These are phyloP conservation scores for Sarcodon aspratus DNA, from an alignment of 768 basidiomycete genomes.

Conservation along the genomic window DNA sequence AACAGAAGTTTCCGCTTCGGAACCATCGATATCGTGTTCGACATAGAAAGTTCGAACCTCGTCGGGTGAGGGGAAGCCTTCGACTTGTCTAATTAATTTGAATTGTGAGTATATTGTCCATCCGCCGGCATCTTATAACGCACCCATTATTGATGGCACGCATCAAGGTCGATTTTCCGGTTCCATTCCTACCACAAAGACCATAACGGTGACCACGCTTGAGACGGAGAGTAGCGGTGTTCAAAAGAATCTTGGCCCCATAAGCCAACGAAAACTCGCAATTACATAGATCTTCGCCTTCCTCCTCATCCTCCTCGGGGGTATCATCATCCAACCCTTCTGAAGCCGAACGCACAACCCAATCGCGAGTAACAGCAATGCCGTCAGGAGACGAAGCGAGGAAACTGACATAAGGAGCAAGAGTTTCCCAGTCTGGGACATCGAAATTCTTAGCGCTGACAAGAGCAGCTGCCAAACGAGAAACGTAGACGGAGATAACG, in stretches of 20 bases:
- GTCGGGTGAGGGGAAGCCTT: constrained; percentile 95
- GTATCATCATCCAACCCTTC: constrained; percentile 61
- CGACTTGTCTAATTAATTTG: constrained; percentile 55
- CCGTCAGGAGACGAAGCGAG: constrained; percentile 55
- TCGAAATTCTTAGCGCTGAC: constrained; percentile 91
- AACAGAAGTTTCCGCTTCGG: constrained; percentile 85
- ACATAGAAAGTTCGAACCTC: constrained; percentile 99
- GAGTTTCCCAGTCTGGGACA: constrained; percentile 72
- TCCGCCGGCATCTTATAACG: constrained; percentile 3
- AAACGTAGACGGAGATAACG: constrained; percentile 54
- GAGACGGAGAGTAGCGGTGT: constrained; percentile 92
- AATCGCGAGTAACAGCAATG: constrained; percentile 60
- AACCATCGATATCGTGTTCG: constrained; percentile 97
- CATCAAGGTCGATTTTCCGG: constrained; percentile 94
- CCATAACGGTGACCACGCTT: constrained; percentile 99
- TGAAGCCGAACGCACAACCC: constrained; percentile 83
- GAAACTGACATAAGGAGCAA: constrained; percentile 68
- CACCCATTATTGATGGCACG: constrained; percentile 83
- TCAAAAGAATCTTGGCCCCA: constrained; percentile 96
- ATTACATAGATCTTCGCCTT: constrained; percentile 98
- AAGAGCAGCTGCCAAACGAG: constrained; percentile 75
- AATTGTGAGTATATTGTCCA: too few relatives aligned
- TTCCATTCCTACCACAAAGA: constrained; percentile 97
- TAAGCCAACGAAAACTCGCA: constrained; percentile 98
- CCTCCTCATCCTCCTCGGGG: constrained; percentile 77